A percentile compares a stretch with the other conserved stretches of the same genome.
phyloP scores from a whole-genome alignment of 768 basidiomycete genomes.

The Lentinula aciculospora region DNA sequence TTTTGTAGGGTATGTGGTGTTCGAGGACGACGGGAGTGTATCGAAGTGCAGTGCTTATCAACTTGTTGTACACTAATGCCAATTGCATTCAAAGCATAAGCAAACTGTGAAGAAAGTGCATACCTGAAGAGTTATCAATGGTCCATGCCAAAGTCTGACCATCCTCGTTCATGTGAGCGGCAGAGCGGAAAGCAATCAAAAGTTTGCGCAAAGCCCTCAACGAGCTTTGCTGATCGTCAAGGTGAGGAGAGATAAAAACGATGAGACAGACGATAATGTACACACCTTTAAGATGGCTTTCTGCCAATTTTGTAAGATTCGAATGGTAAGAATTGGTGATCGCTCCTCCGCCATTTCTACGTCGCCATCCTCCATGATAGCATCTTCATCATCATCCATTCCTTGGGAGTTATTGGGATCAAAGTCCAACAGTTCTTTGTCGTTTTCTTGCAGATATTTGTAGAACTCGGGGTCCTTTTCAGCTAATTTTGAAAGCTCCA shows the following conservation, averaged over 20 bases:
- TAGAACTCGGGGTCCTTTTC: slow-evolving; percentile 99
- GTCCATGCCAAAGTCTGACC: slow-evolving; percentile 75
- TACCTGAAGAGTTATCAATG: slow-evolving; percentile 78
- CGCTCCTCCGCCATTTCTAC: slow-evolving; percentile 44
- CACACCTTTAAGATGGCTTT: slow-evolving; percentile 79
- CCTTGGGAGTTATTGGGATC: slow-evolving; percentile 35
- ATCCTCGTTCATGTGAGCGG: slow-evolving; percentile 86
- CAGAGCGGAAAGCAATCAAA: slow-evolving; percentile 86
- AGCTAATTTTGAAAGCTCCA: slow-evolving; percentile 82
- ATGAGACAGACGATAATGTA: not conserved
- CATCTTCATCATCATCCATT: slow-evolving; percentile 39
- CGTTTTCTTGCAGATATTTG: slow-evolving; percentile 96
- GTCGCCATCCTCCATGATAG: slow-evolving; percentile 38
- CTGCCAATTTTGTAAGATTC: slow-evolving; percentile 78
- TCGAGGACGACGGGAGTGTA: slow-evolving; percentile 88
- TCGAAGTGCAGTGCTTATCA: slow-evolving; percentile 78
- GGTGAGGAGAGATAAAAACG: slow-evolving; percentile 1
- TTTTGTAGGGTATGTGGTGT: slow-evolving; percentile 87
- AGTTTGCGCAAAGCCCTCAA: slow-evolving; percentile 78
- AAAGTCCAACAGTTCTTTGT: slow-evolving; percentile 86
- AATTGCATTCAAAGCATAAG: slow-evolving; percentile 6
- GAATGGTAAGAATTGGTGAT: slow-evolving; percentile 59
- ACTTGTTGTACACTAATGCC: slow-evolving; percentile 83
- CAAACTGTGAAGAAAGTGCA: slow-evolving; percentile 13
- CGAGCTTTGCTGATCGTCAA: slow-evolving; percentile 63